Evolutionary conservation across 352 stramenopile species (phyloP).

Genomic region (Globisporangium rhizosaccharum): DNA sequence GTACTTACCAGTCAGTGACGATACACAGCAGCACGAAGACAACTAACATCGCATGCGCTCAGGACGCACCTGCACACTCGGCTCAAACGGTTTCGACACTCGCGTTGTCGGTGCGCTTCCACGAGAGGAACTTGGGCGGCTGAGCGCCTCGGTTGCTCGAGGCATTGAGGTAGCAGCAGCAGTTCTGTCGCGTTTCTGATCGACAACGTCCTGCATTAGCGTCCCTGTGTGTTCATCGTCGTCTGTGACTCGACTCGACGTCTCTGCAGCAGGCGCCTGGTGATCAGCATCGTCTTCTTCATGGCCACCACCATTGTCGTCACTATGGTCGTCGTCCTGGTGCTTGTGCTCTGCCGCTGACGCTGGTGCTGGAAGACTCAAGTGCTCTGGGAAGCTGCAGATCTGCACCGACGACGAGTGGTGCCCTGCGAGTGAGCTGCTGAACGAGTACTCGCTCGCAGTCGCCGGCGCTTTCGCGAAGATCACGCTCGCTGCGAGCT

Average conservation of each 20-base stretch:
- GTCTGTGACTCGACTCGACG: too few relatives aligned
- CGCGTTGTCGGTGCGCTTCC: too few relatives aligned
- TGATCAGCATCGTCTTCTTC: not conserved
- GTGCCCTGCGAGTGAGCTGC: conserved; percentile 53
- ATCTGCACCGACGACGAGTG: conserved; percentile 41
- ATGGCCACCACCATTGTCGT: not conserved
- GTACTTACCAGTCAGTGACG: not conserved
- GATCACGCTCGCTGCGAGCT: conserved; percentile 78
- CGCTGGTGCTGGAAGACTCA: conserved; percentile 33
- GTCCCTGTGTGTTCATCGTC: too few relatives aligned
- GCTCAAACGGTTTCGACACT: not conserved
- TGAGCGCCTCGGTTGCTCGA: not conserved
- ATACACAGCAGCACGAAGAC: not conserved
- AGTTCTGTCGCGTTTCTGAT: too few relatives aligned
- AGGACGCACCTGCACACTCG: not conserved
- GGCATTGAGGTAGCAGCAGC: too few relatives aligned
- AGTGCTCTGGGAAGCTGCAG: conserved; percentile 64
- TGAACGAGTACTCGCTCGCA: conserved; percentile 55
- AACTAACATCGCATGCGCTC: not conserved
- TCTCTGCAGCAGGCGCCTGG: not conserved
- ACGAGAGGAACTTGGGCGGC: too few relatives aligned
- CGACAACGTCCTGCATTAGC: too few relatives aligned
- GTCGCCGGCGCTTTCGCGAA: conserved; percentile 64
- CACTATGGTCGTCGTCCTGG: conserved; percentile 13
- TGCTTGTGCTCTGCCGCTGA: conserved; percentile 17